phyloP scores from a whole-genome alignment of 495 filamentous ascomycete species.

The Trichoderma asperelloides region DNA sequence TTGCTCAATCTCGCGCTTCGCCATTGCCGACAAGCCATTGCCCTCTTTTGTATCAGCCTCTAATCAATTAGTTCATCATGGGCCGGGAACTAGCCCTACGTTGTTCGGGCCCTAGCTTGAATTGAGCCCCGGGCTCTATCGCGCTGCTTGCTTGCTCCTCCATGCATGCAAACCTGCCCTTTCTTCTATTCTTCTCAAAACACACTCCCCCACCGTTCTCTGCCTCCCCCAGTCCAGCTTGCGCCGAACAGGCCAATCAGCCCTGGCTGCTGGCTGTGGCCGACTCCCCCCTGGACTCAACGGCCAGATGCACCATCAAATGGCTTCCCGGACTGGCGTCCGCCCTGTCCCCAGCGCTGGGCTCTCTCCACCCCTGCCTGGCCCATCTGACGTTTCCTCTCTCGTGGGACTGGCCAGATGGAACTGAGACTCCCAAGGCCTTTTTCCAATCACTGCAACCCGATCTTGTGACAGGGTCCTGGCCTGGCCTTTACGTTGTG shows the following conservation, averaged over 20 bases:
- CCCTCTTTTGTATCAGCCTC: neutral
- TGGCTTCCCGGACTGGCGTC: slow-evolving; percentile 6
- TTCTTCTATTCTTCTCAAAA: neutral
- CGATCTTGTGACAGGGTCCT: slow-evolving; percentile 4
- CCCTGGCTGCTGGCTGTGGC: neutral
- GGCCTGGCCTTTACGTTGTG: slow-evolving; percentile 1
- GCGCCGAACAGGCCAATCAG: neutral
- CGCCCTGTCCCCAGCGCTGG: neutral
- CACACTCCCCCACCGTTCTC: slow-evolving; percentile 1
- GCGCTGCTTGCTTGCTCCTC: slow-evolving; percentile 2
- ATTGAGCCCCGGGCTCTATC: neutral
- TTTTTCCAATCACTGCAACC: neutral
- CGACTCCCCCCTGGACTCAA: neutral
- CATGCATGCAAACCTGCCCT: slow-evolving; percentile 2
- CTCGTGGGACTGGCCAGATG: neutral
- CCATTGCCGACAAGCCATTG: neutral
- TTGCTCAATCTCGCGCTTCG: neutral
- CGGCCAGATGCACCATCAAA: neutral
- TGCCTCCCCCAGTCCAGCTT: neutral
- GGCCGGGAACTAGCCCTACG: neutral
- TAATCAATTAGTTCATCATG: neutral
- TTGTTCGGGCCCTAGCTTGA: neutral
- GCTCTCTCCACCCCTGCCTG: neutral
- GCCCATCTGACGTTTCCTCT: neutral
- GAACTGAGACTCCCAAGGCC: neutral